Base-by-base conservation (phyloP, 139 green algal genomes). In the Coelastrella sp. region DNA sequence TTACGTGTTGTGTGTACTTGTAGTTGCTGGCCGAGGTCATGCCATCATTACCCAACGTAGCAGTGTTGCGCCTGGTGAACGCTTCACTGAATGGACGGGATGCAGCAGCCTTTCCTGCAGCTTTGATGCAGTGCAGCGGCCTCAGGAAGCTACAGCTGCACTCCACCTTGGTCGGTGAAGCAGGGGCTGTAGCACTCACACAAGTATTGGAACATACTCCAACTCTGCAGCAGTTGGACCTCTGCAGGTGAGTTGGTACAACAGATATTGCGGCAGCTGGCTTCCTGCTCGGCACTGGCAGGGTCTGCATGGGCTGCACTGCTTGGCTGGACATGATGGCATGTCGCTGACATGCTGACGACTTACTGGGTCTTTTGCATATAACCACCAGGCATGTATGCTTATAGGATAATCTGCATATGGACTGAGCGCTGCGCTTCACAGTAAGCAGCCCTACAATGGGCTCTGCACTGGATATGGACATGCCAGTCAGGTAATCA, bases 211-310 rank as follows among this genome's bases (percentile, higher is more conserved):
- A 84, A 37, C 60, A 75, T 13, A 84, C 78, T 6, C 62, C 78
- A 34, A 84, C 78, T 21, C 41, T 84, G 60, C 60, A 84, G 62
- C 78, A 84, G 62, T 60, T 84, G 62, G 78, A 84, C 40, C 62
- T 84, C 38, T 76, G 60, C 40, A 84, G 62, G 78, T 84, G 40
- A 27, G 77, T 27, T 19, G 2, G 5, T 57, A n/a, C n/a, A n/a
- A n/a, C n/a, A n/a, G n/a, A n/a, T n/a, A n/a, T n/a, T n/a, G n/a
- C n/a, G n/a, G n/a, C n/a, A n/a, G n/a, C n/a, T n/a, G n/a, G n/a
- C n/a, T n/a, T n/a, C n/a, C n/a, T n/a, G n/a, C n/a, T n/a, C n/a
- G n/a, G n/a, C n/a, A n/a, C n/a, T n/a, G n/a, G n/a, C n/a, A n/a
- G n/a, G n/a, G n/a, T n/a, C n/a, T n/a, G n/a, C n/a, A n/a, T n/a